Evolutionary conservation across 2,329 filamentous ascomycete genomes (phyloP), one percentile per base, ranked within the genome.

Genomic region (Aspergillus fumigatus): DNA sequence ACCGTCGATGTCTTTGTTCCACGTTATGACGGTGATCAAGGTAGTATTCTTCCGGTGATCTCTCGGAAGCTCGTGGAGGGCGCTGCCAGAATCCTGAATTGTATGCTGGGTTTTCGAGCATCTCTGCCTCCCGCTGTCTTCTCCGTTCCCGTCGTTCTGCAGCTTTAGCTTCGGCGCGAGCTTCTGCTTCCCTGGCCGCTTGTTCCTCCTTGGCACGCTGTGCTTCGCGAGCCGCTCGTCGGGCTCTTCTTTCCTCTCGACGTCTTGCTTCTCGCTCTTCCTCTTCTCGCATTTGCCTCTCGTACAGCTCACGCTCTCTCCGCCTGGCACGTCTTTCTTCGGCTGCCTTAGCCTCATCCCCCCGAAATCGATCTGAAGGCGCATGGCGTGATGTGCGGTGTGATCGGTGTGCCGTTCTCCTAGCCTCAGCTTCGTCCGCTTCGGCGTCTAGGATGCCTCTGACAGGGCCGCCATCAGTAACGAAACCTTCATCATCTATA

Each of bases 401-500:
- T 1, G 84, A 80, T 55, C 81, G 82, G n/a, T 87, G 84, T 55
- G 85, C 84, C 29, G 83, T 84, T 48, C 81, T 81, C 50, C 84
- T 82, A 23, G 82, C 84, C 68, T 89, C 87, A 17, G 86, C 84
- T 3, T 81, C 76, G 53, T 77, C 77, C 25, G 64, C 71, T 41
- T 79, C 78, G 32, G 72, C 76, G 56, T 78, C 67, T 7, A 60
- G 62, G 38, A 60, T 63, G 5, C 62, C 67, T 17, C 55, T 66
- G 4, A 52, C 75, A 6, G 74, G 70, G 9, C 70, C 74, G 27
- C 80, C 81, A 14, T 77, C 75, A 2, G 74, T 74, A 3, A 67
- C 70, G 51, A 75, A 71, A 3, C 71, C 80, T 41, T 84, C 83
- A 43, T 71, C 75, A 56, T 79, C 80, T 7, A 73, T 77, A 41